Evolutionary conservation across 2,329 filamentous ascomycete genomes (phyloP), one percentile per base, ranked within the genome.

Genomic region (Diplodia corticola): DNA sequence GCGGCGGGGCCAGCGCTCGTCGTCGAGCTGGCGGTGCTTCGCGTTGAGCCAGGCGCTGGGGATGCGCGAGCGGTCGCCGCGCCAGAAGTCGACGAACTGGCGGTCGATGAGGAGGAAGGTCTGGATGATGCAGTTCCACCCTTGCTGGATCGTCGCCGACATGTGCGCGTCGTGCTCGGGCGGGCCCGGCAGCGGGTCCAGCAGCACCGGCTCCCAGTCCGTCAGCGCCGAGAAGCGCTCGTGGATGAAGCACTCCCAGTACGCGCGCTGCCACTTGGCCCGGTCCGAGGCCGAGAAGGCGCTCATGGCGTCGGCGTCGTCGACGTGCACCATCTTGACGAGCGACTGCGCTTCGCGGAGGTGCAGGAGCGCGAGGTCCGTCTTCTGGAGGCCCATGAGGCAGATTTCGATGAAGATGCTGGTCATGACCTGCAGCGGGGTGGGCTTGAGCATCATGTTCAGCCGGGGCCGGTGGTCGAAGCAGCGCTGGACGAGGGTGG

Each of bases 321-420:
- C 78, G 20, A 83, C 76, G 12, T 80, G 77, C 9, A 33, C 15
- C 57, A 61, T 61, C n/a, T 61, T 61, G 40, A 61, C 44, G 76
- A 94, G 82, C 5, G 91, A 93, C 1, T 88, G 89, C 5, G 90
- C 89, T 77, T 95, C 91, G 28, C 91, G 87, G 10, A 94, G 80
- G 74, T 92, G 88, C 73, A 88, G 93, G 91, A 91, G 94, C 1
- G 90, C 91, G 75, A 88, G 88, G 69, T 90, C 88, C 74, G 93
- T 89, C 74, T 88, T 83, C 69, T 92, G 89, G 54, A 91, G 80
- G 44, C 87, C 89, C 68, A 90, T 89, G 74, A 89, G 87, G 67
- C 88, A 89, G 44, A 86, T 89, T 71, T 91, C 93, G 28, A 94
- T 76, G 75, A 94, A 93, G 77, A 91, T 92, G 64, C 89, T 92